Base-by-base conservation (phyloP, 164 flowering plant species). In the Kingdonia uniflora region DNA sequence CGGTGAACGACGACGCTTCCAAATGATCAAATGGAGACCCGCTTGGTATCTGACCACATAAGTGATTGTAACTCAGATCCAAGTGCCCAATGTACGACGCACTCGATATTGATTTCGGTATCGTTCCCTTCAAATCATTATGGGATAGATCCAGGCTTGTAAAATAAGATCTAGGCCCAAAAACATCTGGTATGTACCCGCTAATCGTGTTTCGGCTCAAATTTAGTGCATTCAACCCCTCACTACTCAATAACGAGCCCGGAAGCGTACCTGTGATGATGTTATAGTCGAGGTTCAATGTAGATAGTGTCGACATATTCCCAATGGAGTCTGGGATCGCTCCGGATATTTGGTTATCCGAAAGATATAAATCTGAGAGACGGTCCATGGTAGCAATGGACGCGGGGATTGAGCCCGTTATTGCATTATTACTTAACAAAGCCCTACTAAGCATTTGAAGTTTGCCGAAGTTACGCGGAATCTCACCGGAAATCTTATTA, bases 51-150 rank as follows among this genome's bases (percentile, higher is more conserved):
- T 38, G 56, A 5, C 96, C 96, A 35, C 97, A 90, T 0, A 90
- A 72, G 19, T 76, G 89, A 65, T 90, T 90, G 58, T 87, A 80
- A 45, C 95, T 82, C 63, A 87, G 65, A 67, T 90, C 97, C 59
- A 90, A 55, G 65, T 87, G 96, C 1, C 97, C 97, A 57, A 90
- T 71, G 43, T 57, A 90, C 10, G 85, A 14, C 15, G 89, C 87
- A 11, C 56, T 35, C n/a, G 72, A 51, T 6, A 90, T 42, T 1
- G 92, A 68, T 48, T 60, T 75, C 19, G 97, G 97, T 12, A 90
- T 71, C 37, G 66, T 41, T 0, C 97, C 95, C 10, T 19, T 67
- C 15, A 90, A 47, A 7, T 60, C 68, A 42, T 90, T 90, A 55
- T 67, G 63, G 6, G 95, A 76, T 17, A 90, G 61, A 65, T 90